These are phyloP conservation scores for Fraxinus pennsylvanica DNA, from an alignment of 257 asterid genomes.

Conservation along the genomic window DNA sequence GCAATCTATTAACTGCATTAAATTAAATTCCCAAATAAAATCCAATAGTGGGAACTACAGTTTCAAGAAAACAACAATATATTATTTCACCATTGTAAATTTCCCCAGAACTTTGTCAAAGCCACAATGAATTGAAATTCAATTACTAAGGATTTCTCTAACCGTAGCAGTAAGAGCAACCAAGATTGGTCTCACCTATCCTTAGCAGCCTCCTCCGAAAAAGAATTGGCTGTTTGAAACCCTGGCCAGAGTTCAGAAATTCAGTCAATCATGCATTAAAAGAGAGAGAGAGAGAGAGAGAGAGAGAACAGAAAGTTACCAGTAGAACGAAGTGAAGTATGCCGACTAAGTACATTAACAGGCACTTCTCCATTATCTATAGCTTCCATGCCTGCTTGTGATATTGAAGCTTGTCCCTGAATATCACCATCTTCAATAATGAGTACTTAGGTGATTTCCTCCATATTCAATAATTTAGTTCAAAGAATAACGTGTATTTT, in stretches of 20 bases:
- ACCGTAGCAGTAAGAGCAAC: constrained; percentile 3
- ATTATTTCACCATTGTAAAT: neutral
- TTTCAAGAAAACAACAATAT: neutral
- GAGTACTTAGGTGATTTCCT: constrained; percentile 28
- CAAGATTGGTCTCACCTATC: constrained; percentile 52
- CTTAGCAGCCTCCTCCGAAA: constrained; percentile 50
- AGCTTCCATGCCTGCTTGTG: constrained; percentile 44
- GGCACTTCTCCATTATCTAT: constrained; percentile 49
- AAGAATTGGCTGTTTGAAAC: constrained; percentile 45
- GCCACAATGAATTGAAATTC: neutral
- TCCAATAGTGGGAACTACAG: neutral
- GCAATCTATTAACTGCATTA: neutral
- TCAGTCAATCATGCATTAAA: neutral
- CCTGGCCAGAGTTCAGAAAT: constrained; percentile 42
- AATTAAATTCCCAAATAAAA: neutral
- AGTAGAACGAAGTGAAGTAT: constrained; percentile 50
- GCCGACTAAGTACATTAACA: constrained; percentile 49
- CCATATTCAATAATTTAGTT: neutral
- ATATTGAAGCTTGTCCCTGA: constrained; percentile 57
- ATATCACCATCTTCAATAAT: constrained; percentile 32
- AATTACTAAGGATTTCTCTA: neutral
- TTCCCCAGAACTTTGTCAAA: neutral
- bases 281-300: too few relatives aligned
- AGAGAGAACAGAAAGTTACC: constrained; percentile 37
- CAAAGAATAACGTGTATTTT: constrained; percentile 4